A percentile compares a stretch with the other conserved stretches of the same genome.
phyloP scores from a whole-genome alignment of 2,329 filamentous ascomycete species.

The Xylariales sp. region DNA sequence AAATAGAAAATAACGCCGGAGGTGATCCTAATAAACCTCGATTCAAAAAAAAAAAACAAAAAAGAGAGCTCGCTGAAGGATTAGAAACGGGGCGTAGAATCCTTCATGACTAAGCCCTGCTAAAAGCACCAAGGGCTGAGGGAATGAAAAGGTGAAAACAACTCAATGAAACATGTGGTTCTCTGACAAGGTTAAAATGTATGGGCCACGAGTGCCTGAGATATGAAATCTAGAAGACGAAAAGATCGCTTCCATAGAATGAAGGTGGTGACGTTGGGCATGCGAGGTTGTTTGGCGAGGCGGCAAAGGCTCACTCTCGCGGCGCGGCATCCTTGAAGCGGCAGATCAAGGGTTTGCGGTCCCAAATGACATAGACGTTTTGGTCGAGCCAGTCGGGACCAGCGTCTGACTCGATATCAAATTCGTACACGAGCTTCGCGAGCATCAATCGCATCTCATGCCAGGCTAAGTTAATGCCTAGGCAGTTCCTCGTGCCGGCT shows the following conservation, averaged over 20 bases:
- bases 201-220: neutral
- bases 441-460: slow-evolving; percentile 42
- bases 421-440: slow-evolving; percentile 34
- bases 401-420: slow-evolving; percentile 37
- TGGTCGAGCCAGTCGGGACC: slow-evolving; percentile 37
- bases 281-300: neutral
- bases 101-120: neutral
- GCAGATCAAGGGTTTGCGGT: slow-evolving; percentile 33
- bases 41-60: no score
- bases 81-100: neutral
- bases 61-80: neutral
- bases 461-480: slow-evolving; percentile 41
- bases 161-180: neutral
- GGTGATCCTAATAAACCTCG: no score
- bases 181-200: neutral
- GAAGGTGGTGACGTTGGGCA: neutral
- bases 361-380: slow-evolving; percentile 35
- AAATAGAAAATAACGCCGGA: no score
- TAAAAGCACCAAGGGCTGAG: neutral
- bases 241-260: neutral
- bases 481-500: slow-evolving; percentile 41
- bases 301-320: neutral
- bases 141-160: neutral
- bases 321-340: slow-evolving; percentile 16
- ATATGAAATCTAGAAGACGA: neutral